phyloP scores from a whole-genome alignment of 148 eudicot species.

The Vaccinium myrtillus region DNA sequence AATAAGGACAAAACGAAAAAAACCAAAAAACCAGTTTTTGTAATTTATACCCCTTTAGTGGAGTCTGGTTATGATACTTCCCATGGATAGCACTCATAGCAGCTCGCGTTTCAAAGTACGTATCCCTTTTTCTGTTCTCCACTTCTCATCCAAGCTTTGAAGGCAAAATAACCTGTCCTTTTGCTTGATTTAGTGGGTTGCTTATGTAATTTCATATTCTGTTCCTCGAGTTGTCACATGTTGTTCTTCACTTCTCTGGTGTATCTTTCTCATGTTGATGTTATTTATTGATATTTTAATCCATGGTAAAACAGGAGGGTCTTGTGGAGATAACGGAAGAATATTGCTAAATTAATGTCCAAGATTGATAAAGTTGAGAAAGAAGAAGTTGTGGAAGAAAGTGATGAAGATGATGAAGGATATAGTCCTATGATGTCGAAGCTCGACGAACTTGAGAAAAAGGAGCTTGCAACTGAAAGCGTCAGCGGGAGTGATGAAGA shows the following conservation, averaged over 20 bases:
- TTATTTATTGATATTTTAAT: neutral
- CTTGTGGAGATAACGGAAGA: slow-evolving; percentile 88
- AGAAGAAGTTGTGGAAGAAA: no score
- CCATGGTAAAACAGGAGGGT: slow-evolving; percentile 65
- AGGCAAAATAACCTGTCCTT: neutral
- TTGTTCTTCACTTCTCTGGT: neutral
- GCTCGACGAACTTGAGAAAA: no score
- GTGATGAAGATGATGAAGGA: no score
- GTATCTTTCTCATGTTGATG: neutral
- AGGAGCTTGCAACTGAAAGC: no score
- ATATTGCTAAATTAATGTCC: no score
- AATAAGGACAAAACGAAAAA: no score
- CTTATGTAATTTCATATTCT: neutral
- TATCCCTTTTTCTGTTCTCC: neutral
- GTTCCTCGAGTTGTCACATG: neutral
- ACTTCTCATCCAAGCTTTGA: slow-evolving; percentile 11
- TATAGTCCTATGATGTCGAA: no score
- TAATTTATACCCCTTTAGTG: no score
- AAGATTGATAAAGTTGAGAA: no score
- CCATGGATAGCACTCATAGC: neutral
- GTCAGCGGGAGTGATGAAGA: no score
- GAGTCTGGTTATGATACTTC: neutral
- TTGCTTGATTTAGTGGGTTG: slow-evolving; percentile 1
- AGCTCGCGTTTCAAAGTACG: neutral
- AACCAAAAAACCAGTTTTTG: no score